phyloP scores from a whole-genome alignment of 495 filamentous ascomycete species.

The Elasticomyces elasticus region DNA sequence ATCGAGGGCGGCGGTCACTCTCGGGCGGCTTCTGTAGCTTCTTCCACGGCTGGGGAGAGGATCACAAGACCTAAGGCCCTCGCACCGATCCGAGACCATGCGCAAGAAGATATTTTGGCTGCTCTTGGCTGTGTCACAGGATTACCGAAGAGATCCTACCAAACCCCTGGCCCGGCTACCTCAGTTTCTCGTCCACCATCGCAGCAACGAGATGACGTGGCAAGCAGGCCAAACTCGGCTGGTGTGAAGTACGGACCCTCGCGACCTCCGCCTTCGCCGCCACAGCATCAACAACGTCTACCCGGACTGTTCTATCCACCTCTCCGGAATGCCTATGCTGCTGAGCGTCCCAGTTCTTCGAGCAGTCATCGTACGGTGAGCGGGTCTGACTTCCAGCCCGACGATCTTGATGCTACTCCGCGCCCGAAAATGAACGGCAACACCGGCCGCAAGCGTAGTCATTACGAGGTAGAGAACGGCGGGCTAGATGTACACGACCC shows the following conservation, averaged over 20 bases:
- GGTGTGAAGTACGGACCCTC: conserved; percentile 2
- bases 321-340: conserved; percentile 2
- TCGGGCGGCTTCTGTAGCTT: conserved; percentile 4
- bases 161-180: conserved; percentile 26
- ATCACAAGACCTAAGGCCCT: conserved; percentile 5
- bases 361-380: conserved; percentile 25
- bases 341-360: conserved; percentile 22
- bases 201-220: background rate
- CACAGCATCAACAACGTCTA: conserved; percentile 8
- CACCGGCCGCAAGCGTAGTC: conserved; percentile 25
- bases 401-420: conserved; percentile 11
- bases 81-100: conserved; percentile 15
- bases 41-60: conserved; percentile 2
- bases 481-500: background rate
- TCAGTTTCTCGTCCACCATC: background rate
- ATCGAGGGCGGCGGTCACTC: background rate
- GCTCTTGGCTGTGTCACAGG: conserved; percentile 32
- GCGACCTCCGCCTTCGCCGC: conserved; percentile 14
- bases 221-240: background rate
- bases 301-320: conserved; percentile 6
- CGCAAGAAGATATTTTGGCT: conserved; percentile 33
- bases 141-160: conserved; percentile 29
- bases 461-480: conserved; percentile 19
- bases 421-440: conserved; percentile 1
- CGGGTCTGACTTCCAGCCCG: conserved; percentile 27